These are phyloP conservation scores for Cyberlindnera americana DNA, from an alignment of 805 yeast genomes.

Conservation along the genomic window DNA sequence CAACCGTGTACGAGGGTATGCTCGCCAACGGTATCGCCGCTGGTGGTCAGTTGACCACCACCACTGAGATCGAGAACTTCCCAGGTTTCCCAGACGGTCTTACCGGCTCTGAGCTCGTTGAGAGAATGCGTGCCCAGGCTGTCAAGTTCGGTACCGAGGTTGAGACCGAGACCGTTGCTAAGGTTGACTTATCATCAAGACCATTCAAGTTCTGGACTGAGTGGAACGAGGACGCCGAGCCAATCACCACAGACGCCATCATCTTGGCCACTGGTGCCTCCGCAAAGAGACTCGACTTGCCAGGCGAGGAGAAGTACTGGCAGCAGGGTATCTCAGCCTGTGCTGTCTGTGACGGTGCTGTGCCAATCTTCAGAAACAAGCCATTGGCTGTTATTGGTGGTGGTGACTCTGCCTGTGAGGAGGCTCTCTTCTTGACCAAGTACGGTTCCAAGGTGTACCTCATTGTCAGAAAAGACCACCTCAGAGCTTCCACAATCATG, in stretches of 20 bases:
- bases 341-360: slow-evolving; percentile 99
- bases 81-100: slow-evolving; percentile 98
- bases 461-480: slow-evolving; percentile 88
- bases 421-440: slow-evolving; percentile 93
- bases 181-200: slow-evolving; percentile 79
- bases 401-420: slow-evolving; percentile 99
- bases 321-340: slow-evolving; percentile 99
- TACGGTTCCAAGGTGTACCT: slow-evolving; percentile 95
- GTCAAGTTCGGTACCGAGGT: slow-evolving; percentile 87
- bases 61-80: slow-evolving; percentile 97
- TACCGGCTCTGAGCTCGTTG: slow-evolving; percentile 86
- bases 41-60: slow-evolving; percentile 98
- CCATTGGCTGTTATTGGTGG: slow-evolving; percentile 98
- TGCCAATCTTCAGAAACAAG: slow-evolving; percentile 96
- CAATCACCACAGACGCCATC: slow-evolving; percentile 89
- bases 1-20: slow-evolving; percentile 93
- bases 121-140: slow-evolving; percentile 87
- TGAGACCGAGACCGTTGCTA: slow-evolving; percentile 91
- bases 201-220: slow-evolving; percentile 98
- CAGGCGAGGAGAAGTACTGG: slow-evolving; percentile 98
- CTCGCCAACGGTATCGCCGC: slow-evolving; percentile 96
- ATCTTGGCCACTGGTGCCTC: slow-evolving; percentile 97
- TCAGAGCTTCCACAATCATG: slow-evolving; percentile 97
- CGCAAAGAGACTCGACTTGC: slow-evolving; percentile 88
- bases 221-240: slow-evolving; percentile 87